A percentile compares a stretch with the other conserved stretches of the same genome.
Conservation (phyloP, 2,329 filamentous ascomycete genomes). For the Pseudocercospora crystallina region DNA sequence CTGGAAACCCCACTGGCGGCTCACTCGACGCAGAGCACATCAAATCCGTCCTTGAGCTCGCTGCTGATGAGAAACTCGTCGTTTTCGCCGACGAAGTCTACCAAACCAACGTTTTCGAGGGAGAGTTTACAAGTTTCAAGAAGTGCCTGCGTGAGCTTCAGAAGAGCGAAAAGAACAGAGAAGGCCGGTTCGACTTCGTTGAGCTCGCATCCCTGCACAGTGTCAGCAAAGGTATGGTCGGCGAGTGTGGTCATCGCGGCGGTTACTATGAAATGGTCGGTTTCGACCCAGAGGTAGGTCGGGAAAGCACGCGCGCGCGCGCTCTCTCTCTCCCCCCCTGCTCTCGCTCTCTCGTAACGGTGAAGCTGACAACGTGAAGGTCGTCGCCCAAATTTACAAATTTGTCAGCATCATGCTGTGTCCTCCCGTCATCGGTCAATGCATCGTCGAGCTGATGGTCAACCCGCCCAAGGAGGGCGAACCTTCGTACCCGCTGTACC, state of each 20-base stretch:
- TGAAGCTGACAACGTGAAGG: conserved; percentile 49
- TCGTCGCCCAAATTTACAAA: conserved; percentile 95
- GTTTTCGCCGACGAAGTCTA: conserved; percentile 97
- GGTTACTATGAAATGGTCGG: conserved; percentile 96
- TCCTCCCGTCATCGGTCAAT: conserved; percentile 92
- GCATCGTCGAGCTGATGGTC: conserved; percentile 95
- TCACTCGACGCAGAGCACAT: conserved; percentile 78
- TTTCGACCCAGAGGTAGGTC: conserved; percentile 60
- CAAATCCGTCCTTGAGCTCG: conserved; percentile 80
- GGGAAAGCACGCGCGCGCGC: too few relatives aligned
- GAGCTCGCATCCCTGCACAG: conserved; percentile 92
- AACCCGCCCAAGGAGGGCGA: conserved; percentile 86
- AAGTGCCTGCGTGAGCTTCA: conserved; percentile 79
- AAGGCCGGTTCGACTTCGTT: conserved; percentile 76
- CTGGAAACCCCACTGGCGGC: conserved; percentile 93
- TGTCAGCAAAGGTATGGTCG: conserved; percentile 97
- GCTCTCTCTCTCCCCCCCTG: too few relatives aligned
- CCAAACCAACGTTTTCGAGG: conserved; percentile 96
- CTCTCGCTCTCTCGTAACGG: too few relatives aligned
- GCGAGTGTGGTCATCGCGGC: conserved; percentile 95
- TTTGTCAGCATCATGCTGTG: conserved; percentile 97
- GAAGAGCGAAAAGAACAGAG: conserved; percentile 57
- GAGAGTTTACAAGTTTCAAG: conserved; percentile 96
- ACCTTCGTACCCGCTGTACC: conserved; percentile 79
- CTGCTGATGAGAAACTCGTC: conserved; percentile 79